Conservation (phyloP, 305 asterid species). For the Fraxinus ornus region DNA sequence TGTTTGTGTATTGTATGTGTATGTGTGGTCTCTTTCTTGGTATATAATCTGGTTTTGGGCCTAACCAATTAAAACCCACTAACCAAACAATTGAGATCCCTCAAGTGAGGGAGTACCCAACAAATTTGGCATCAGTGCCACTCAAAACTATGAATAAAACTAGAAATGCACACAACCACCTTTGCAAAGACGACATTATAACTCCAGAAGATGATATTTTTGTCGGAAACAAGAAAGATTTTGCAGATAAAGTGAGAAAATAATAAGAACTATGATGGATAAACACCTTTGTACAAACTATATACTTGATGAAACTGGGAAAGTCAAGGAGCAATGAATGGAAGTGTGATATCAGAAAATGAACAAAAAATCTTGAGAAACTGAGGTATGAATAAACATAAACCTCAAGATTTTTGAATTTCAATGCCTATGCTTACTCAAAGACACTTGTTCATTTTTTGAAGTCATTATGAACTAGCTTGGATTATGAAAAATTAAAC, state of each 20-base stretch:
- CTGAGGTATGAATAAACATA: neutral
- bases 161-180: neutral
- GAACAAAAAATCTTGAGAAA: neutral
- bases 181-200: neutral
- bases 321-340: conserved; percentile 4
- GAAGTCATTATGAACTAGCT: no score
- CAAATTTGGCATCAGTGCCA: conserved; percentile 16
- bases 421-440: no score
- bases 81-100: no score
- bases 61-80: no score
- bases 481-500: no score
- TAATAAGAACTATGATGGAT: neutral
- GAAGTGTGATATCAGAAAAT: neutral
- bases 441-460: no score
- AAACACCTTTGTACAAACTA: neutral
- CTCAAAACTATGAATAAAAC: neutral
- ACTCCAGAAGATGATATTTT: neutral
- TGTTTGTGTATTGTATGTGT: no score
- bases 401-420: neutral
- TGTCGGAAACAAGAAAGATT: neutral
- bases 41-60: no score
- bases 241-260: neutral
- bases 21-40: no score
- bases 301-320: neutral
- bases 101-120: no score